Evolutionary conservation across 176 grass and related monocot genomes (phyloP).

Genomic region (Ensete ventricosum): DNA sequence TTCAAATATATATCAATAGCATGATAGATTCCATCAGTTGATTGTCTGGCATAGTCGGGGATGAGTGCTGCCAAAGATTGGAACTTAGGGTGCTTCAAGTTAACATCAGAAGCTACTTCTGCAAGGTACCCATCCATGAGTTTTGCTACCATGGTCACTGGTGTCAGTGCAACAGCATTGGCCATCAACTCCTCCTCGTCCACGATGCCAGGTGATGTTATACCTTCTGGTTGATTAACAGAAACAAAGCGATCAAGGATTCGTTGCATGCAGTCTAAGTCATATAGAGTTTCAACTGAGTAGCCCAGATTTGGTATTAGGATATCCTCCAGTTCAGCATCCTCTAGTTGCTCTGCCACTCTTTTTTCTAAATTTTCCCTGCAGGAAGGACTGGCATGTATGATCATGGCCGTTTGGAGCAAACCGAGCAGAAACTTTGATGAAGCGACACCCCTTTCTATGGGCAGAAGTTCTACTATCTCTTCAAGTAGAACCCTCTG

Average conservation of each 20-base stretch:
- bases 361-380: conserved; percentile 54
- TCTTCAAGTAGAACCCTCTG: conserved; percentile 61
- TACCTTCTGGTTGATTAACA: conserved; percentile 22
- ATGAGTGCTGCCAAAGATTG: conserved; percentile 53
- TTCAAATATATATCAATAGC: conserved; percentile 84
- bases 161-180: conserved; percentile 27
- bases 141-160: conserved; percentile 51
- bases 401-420: conserved; percentile 47
- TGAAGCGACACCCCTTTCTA: conserved; percentile 37
- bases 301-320: conserved; percentile 51
- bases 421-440: conserved; percentile 53
- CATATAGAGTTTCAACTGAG: conserved; percentile 58
- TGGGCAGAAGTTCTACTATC: conserved; percentile 48
- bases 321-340: conserved; percentile 55
- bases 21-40: conserved; percentile 74
- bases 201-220: conserved; percentile 36
- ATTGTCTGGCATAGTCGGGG: conserved; percentile 50
- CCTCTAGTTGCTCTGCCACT: conserved; percentile 52
- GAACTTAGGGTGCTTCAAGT: conserved; percentile 58
- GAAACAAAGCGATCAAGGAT: conserved; percentile 66
- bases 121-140: conserved; percentile 68
- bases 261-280: conserved; percentile 68
- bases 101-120: conserved; percentile 56
- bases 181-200: conserved; percentile 35
- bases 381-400: conserved; percentile 50